Base-by-base conservation (phyloP, 495 filamentous ascomycete species). In the Aspergillus coremiiformis region DNA sequence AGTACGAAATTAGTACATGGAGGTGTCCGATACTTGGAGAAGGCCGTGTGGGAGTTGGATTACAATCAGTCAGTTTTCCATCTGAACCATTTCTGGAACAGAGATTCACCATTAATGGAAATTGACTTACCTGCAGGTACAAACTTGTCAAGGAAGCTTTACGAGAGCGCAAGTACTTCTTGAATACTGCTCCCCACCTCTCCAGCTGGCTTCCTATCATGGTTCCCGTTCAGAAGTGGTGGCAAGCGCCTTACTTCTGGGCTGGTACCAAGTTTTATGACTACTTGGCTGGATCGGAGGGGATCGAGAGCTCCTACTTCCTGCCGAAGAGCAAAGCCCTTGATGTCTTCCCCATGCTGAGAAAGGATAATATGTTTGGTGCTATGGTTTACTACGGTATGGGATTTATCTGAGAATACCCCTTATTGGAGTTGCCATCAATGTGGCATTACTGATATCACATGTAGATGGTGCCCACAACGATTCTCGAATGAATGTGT, bases 241-340 rank as follows among this genome's bases (percentile, higher is more conserved):
- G 90, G 89, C 91, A 97, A 68, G 87, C 85, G 23, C 93, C 93
- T 10, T 98, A 97, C 69, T 98, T 94, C 72, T 97, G 92, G 91
- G 85, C 80, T 5, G 93, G 93, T 48, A 95, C 92, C 42, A 98
- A 98, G 70, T 81, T 82, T 48, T 98, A 98, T 70, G 93, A 97
- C 74, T 82, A 93, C 57, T 76, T 97, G 49, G 93, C 93, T 61
- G 93, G 93, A 14, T 86, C 88, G 35, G 93, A 98, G 71, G 95
- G 92, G 49, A 94, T 98, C 57, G 93, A 98, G 71, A 93, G 83
- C 62, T 96, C 90, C 2, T 98, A 97, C 70, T 98, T 98, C 67
- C 68, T 97, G 61, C 93, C 92, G 15, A 89, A 85, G 68, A 93
- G 87, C 62, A 95, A 93, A 70, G 93, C 93, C 1, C 78, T 97